These are phyloP conservation scores for Alternaria sp. DNA, from an alignment of 2,329 filamentous ascomycete genomes.

Conservation along the genomic window DNA sequence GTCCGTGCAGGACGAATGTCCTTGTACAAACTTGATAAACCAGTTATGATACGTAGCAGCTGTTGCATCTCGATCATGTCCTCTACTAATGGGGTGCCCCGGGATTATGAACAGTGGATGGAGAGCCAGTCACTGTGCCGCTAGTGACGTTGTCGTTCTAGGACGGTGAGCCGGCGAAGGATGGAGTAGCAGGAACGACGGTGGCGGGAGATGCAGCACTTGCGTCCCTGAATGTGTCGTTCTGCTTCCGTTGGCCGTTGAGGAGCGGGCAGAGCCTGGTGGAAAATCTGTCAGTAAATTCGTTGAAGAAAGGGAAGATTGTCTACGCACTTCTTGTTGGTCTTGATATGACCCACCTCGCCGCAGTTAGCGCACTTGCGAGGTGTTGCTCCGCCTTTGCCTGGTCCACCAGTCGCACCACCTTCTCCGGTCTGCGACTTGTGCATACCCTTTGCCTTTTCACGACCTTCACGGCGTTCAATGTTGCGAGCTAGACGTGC, in stretches of 20 bases:
- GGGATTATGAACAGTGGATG: background rate
- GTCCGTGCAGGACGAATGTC: background rate
- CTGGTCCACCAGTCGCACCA: slow-evolving; percentile 53
- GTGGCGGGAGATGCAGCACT: slow-evolving; percentile 35
- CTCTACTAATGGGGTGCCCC: background rate
- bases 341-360: slow-evolving; percentile 96
- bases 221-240: slow-evolving; percentile 47
- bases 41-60: background rate
- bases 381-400: slow-evolving; percentile 60
- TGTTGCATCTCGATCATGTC: background rate
- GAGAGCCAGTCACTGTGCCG: background rate
- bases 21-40: background rate
- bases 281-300: slow-evolving; percentile 23
- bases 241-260: slow-evolving; percentile 48
- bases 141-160: background rate
- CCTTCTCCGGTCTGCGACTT: slow-evolving; percentile 51
- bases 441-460: slow-evolving; percentile 78
- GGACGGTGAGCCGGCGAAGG: slow-evolving; percentile 19
- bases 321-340: slow-evolving; percentile 83
- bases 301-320: background rate
- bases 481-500: slow-evolving; percentile 88
- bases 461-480: slow-evolving; percentile 85
- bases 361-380: slow-evolving; percentile 98
- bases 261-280: slow-evolving; percentile 47
- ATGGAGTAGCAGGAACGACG: slow-evolving; percentile 17